Percentiles rank a stretch among this genome's conserved stretches.
phyloP scores from a whole-genome alignment of 805 yeast species.

The Blastobotrys attinorum region DNA sequence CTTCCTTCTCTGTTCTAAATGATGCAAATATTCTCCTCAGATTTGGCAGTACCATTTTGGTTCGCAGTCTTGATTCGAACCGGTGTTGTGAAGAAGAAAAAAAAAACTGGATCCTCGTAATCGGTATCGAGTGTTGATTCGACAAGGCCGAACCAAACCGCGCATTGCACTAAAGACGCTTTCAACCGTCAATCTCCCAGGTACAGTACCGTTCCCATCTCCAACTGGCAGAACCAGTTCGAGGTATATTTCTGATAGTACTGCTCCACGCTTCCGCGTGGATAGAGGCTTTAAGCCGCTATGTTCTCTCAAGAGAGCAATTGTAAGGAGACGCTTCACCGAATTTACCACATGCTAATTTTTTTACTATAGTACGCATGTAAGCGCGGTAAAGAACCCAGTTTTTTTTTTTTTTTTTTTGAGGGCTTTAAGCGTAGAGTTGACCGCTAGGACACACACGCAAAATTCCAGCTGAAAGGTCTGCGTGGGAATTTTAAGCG shows the following conservation, averaged over 20 bases:
- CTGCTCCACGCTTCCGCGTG: background rate
- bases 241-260: background rate
- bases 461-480: too few species aligned
- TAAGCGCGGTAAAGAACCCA: slow-evolving; percentile 12
- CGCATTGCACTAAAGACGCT: slow-evolving; percentile 5
- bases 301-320: slow-evolving; percentile 50
- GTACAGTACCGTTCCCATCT: slow-evolving; percentile 3
- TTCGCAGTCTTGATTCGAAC: too few species aligned
- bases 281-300: too few species aligned
- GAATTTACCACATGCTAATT: slow-evolving; percentile 49
- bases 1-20: slow-evolving; percentile 81
- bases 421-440: too few species aligned
- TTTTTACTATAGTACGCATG: slow-evolving; percentile 29
- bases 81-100: background rate
- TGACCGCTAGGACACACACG: background rate
- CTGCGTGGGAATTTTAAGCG: too few species aligned
- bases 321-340: slow-evolving; percentile 49
- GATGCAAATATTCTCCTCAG: slow-evolving; percentile 73
- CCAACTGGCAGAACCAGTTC: background rate
- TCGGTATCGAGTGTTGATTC: slow-evolving; percentile 3
- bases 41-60: slow-evolving; percentile 58
- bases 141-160: slow-evolving; percentile 2
- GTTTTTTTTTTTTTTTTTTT: background rate
- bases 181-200: background rate
- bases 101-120: background rate